Evolutionary conservation across 2,329 filamentous ascomycete species (phyloP).

Genomic region (Raffaelea arxii): DNA sequence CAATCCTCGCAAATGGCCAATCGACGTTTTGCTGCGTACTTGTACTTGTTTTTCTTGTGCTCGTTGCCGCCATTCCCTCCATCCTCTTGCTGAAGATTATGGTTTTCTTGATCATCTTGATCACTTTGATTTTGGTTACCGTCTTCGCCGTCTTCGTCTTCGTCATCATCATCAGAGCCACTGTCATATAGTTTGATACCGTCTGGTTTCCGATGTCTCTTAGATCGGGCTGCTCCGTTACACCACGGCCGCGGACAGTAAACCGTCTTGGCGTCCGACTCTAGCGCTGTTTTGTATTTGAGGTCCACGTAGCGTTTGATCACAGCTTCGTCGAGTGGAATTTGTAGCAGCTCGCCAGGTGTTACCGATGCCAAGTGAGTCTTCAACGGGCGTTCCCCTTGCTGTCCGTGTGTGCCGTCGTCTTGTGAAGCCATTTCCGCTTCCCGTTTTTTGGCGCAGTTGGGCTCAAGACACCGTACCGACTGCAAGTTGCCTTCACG

Average conservation of each 20-base stretch:
- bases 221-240: conserved; percentile 74
- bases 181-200: conserved; percentile 52
- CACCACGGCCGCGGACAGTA: conserved; percentile 93
- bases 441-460: conserved; percentile 59
- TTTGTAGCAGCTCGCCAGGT: conserved; percentile 75
- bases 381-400: conserved; percentile 28
- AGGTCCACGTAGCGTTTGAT: conserved; percentile 82
- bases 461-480: conserved; percentile 71
- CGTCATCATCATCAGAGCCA: conserved; percentile 35
- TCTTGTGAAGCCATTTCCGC: conserved; percentile 16
- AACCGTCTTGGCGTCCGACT: conserved; percentile 82
- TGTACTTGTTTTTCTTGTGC: conserved; percentile 12
- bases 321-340: conserved; percentile 58
- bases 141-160: conserved; percentile 16
- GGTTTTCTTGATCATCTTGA: conserved; percentile 10
- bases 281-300: conserved; percentile 86
- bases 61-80: conserved; percentile 1
- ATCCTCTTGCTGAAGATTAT: too few species aligned
- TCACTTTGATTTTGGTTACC: conserved; percentile 11
- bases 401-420: too few species aligned
- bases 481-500: conserved; percentile 69
- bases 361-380: conserved; percentile 50
- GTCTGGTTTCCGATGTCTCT: conserved; percentile 60
- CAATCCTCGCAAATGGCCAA: conserved; percentile 85
- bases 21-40: conserved; percentile 37